Evolutionary conservation across 2,329 filamentous ascomycete species (phyloP).

Genomic region (Magnaporthales sp.): DNA sequence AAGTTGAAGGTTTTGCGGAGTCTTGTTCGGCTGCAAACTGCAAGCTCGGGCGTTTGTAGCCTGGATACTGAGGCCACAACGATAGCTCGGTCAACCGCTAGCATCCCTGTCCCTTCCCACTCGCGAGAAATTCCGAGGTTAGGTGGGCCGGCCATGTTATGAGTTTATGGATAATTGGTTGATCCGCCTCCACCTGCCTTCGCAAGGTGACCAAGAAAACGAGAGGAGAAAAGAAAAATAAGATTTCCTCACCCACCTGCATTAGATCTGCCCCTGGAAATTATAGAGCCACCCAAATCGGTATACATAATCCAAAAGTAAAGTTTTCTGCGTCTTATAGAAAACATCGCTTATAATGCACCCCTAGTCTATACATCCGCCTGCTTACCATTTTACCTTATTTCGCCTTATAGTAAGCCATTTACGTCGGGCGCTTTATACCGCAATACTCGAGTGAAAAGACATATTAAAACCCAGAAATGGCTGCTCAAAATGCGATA

Average conservation of each 20-base stretch:
- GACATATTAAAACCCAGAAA: too few relatives aligned
- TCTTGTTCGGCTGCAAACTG: conserved; percentile 2
- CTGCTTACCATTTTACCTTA: too few relatives aligned
- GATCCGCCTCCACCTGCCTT: not conserved
- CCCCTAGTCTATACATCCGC: too few relatives aligned
- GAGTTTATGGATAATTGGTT: not conserved
- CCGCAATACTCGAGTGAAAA: too few relatives aligned
- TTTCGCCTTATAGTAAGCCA: too few relatives aligned
- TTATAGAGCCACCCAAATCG: too few relatives aligned
- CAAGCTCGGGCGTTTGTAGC: not conserved
- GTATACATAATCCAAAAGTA: too few relatives aligned
- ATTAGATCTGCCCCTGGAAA: too few relatives aligned
- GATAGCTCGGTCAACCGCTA: not conserved
- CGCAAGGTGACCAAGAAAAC: not conserved
- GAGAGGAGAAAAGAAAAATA: not conserved
- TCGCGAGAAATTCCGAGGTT: not conserved
- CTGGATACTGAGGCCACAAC: not conserved
- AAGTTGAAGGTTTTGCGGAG: conserved; percentile 5
- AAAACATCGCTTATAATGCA: too few relatives aligned
- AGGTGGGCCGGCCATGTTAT: not conserved
- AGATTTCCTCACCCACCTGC: not conserved
- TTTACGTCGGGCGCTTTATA: too few relatives aligned
- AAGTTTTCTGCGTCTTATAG: too few relatives aligned
- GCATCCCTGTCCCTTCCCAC: not conserved
- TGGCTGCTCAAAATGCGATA: too few relatives aligned